Percentiles rank a stretch among this genome's conserved stretches.
phyloP scores from a whole-genome alignment of 2,329 filamentous ascomycete genomes.

The Macrophomina phaseolina region DNA sequence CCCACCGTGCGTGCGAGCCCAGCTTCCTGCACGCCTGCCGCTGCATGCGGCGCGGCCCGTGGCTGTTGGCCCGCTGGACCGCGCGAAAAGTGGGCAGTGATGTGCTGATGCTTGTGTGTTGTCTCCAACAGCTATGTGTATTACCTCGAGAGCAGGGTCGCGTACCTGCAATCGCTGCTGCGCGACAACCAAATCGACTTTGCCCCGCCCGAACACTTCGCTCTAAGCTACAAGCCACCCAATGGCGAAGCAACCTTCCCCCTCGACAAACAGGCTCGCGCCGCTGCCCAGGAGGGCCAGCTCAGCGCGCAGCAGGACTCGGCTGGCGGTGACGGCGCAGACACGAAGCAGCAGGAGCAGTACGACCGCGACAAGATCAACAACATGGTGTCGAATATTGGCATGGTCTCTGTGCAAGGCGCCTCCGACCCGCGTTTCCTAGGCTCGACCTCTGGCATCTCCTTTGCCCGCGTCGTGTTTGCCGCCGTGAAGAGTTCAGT shows the following conservation, averaged over 20 bases:
- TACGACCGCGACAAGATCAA: constrained; percentile 67
- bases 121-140: constrained; percentile 75
- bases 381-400: constrained; percentile 71
- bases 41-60: constrained; percentile 26
- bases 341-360: constrained; percentile 52
- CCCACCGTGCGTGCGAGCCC: constrained; percentile 1
- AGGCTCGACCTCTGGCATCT: constrained; percentile 87
- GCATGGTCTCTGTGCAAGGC: constrained; percentile 78
- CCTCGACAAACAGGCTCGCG: constrained; percentile 26
- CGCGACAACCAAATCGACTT: constrained; percentile 72
- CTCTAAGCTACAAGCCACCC: constrained; percentile 45
- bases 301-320: constrained; percentile 34
- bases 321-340: constrained; percentile 30
- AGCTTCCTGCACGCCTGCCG: constrained; percentile 22
- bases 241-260: constrained; percentile 41
- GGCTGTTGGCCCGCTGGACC: constrained; percentile 7
- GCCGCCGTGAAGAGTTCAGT: constrained; percentile 85
- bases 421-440: constrained; percentile 80
- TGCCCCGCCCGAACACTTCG: constrained; percentile 71
- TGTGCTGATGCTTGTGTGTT: constrained; percentile 31
- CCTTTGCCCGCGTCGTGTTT: constrained; percentile 92
- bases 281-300: constrained; percentile 30
- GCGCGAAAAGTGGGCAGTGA: constrained; percentile 21
- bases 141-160: constrained; percentile 86
- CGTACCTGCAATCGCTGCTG: constrained; percentile 80